Base-by-base conservation (phyloP, 2,329 filamentous ascomycete genomes). In the Mycocentrospora acerina region DNA sequence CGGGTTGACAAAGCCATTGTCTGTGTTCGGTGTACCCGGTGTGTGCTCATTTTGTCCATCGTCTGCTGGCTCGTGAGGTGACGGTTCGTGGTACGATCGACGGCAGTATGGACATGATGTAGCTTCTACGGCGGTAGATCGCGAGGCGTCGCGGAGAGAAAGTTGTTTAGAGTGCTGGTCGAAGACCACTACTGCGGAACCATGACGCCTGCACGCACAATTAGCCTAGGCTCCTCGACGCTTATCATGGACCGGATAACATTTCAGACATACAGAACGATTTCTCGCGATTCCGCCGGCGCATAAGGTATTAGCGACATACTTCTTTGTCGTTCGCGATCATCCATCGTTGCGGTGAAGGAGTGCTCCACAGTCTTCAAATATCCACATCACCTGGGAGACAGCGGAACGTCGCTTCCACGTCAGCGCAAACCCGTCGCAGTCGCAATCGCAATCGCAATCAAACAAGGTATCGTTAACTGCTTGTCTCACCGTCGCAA, bases 21-120 rank as follows among this genome's bases (percentile, higher is more conserved):
- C 67, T 36, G 65, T 57, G 59, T 65, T 48, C 54, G 62, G 51
- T 44, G 58, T 43, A 6, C 50, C 48, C 32, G 50, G 48, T 31
- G 64, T 37, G 46, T 67, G 57, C 26, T 64, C 62, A 32, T 63
- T 57, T n/a, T 55, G 57, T 12, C 60, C 55, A 27, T 43, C 49
- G 14, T 64, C 61, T 32, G 68, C 59, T 15, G 59, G 49, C 2
- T 57, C 57, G 27, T 59, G 57, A 4, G 55, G 54, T 14, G 56
- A 43, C 4, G 27, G 76, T 65, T 67, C 83, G 19, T 70, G 73
- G 52, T 81, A 78, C 13, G 88, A 82, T 36, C 87, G 85, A 63
- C 90, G 88, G 65, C 91, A 96, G 59, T 89, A 88, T n/a, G 94
- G 93, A 61, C 94, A 98, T 11, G 90, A 82, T 42, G 81, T 64